phyloP scores from a whole-genome alignment of 306 rosid species.

The Rubus idaeus region DNA sequence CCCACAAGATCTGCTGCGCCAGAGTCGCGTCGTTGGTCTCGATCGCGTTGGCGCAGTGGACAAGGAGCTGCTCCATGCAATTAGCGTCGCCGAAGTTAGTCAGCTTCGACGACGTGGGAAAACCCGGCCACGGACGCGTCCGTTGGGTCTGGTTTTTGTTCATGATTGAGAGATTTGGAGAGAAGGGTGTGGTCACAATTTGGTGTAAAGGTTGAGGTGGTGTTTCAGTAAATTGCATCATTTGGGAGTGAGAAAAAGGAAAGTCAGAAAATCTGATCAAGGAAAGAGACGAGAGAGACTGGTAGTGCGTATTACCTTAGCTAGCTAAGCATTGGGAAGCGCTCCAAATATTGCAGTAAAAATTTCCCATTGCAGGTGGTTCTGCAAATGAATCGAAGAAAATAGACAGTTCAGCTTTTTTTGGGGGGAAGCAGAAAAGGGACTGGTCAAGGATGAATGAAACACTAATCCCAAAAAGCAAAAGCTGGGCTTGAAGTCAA shows the following conservation, averaged over 20 bases:
- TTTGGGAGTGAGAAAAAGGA: slow-evolving; percentile 18
- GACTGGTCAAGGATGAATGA: slow-evolving; percentile 31
- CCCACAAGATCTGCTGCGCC: slow-evolving; percentile 94
- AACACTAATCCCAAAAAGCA: not conserved
- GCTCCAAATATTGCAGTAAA: not conserved
- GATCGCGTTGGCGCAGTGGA: slow-evolving; percentile 90
- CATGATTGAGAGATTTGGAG: slow-evolving; percentile 51
- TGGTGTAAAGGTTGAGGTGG: slow-evolving; percentile 45
- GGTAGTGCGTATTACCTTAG: slow-evolving; percentile 13
- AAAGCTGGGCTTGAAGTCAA: not conserved
- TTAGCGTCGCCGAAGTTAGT: slow-evolving; percentile 65
- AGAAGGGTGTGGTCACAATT: slow-evolving; percentile 28
- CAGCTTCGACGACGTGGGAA: slow-evolving; percentile 64
- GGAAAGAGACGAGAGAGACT: slow-evolving; percentile 8
- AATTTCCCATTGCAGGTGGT: not conserved
- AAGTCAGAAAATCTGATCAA: slow-evolving; percentile 15
- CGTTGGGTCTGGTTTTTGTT: slow-evolving; percentile 57
- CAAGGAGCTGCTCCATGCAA: slow-evolving; percentile 88
- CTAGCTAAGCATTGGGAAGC: slow-evolving; percentile 9
- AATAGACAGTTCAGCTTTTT: slow-evolving; percentile 38
- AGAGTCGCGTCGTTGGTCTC: slow-evolving; percentile 77
- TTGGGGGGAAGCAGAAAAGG: slow-evolving; percentile 24
- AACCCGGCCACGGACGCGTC: slow-evolving; percentile 68
- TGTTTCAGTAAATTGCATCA: slow-evolving; percentile 70
- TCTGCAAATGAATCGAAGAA: slow-evolving; percentile 33